phyloP scores from a whole-genome alignment of 768 basidiomycete genomes.

The Tricholoma matsutake region DNA sequence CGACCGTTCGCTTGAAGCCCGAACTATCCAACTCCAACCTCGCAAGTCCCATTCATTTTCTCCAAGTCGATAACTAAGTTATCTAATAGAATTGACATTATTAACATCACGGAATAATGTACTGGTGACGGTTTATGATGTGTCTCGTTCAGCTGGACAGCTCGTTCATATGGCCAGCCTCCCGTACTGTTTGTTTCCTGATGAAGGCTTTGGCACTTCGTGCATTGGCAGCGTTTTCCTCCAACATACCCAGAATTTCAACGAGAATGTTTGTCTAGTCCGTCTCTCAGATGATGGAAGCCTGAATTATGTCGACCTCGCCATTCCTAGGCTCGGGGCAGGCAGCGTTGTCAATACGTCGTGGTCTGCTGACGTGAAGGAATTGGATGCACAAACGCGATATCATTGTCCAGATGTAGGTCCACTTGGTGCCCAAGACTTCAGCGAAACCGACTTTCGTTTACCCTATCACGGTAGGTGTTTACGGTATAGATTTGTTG shows the following conservation, averaged over 20 bases:
- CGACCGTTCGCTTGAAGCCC: conserved; percentile 53
- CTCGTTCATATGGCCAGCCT: conserved; percentile 42
- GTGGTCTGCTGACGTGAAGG: conserved; percentile 40
- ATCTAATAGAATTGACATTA: conserved; percentile 46
- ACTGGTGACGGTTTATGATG: conserved; percentile 63
- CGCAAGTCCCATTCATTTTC: background rate
- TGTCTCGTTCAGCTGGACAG: conserved; percentile 37
- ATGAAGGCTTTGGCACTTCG: conserved; percentile 18
- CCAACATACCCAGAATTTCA: conserved; percentile 23
- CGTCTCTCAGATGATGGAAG: conserved; percentile 47
- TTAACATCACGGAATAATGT: conserved; percentile 59
- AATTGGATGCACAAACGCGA: conserved; percentile 27
- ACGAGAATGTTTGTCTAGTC: conserved; percentile 35
- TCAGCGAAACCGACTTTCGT: conserved; percentile 46
- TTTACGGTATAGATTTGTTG: background rate
- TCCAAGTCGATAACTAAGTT: background rate
- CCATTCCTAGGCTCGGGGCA: conserved; percentile 11
- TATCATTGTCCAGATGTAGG: conserved; percentile 36
- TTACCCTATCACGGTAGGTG: conserved; percentile 54
- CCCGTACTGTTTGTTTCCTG: conserved; percentile 44
- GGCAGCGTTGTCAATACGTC: conserved; percentile 22
- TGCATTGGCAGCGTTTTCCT: conserved; percentile 34
- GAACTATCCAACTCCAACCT: conserved; percentile 32
- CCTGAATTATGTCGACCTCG: conserved; percentile 42
- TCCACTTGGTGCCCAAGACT: conserved; percentile 43